A percentile compares a stretch with the other conserved stretches of the same genome.
phyloP scores from a whole-genome alignment of 805 yeast species.

The Candida awuae region DNA sequence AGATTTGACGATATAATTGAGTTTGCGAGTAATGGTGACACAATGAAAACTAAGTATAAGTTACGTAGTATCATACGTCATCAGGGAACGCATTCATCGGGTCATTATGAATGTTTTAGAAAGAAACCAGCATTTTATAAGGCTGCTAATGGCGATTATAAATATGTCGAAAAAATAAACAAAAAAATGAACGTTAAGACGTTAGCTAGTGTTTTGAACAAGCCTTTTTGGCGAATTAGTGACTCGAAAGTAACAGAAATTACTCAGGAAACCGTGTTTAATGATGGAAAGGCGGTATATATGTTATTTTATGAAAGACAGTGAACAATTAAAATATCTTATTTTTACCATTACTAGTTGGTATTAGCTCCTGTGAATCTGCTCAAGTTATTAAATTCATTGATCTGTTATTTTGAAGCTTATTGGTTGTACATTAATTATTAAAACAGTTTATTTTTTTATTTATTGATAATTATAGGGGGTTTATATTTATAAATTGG shows the following conservation, averaged over 20 bases:
- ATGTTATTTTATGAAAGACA: constrained; percentile 66
- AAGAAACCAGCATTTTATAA: constrained; percentile 59
- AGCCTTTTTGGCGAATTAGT: constrained; percentile 80
- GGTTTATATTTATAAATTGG: no score
- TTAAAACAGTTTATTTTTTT: no score
- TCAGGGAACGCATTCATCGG: constrained; percentile 79
- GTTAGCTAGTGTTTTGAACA: constrained; percentile 44
- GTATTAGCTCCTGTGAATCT: no score
- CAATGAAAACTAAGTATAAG: constrained; percentile 31
- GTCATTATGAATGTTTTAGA: constrained; percentile 86
- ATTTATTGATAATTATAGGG: no score
- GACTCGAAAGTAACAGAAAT: constrained; percentile 67
- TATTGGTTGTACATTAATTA: no score
- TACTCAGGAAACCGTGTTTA: constrained; percentile 46
- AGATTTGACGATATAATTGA: constrained; percentile 47
- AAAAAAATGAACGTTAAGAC: constrained; percentile 31
- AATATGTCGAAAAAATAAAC: constrained; percentile 13
- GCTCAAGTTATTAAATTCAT: no score
- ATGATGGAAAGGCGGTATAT: constrained; percentile 71
- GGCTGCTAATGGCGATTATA: constrained; percentile 23
- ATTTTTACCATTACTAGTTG: no score
- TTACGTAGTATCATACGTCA: constrained; percentile 74
- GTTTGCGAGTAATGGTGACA: constrained; percentile 23
- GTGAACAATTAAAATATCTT: neutral
- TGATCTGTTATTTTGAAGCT: no score